Base-by-base conservation (phyloP, 805 yeast genomes). In the Candida rishiriensis region DNA sequence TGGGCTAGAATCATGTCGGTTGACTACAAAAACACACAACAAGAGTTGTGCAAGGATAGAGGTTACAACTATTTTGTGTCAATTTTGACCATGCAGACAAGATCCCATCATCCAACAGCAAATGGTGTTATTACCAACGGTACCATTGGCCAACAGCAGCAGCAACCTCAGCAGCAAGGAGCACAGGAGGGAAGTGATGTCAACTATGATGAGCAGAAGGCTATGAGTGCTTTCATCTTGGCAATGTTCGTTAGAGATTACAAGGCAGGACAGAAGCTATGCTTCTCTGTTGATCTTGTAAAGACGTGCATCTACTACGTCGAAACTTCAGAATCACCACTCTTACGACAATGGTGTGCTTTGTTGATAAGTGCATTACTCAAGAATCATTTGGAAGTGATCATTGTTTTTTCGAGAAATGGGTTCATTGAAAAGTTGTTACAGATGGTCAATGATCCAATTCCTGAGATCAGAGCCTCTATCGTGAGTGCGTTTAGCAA, bases 1-100 rank as follows among this genome's bases (percentile, higher is more conserved):
- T 93, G 99, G 99, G 96, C 98, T 0, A 74, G 98, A 52, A 88
- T 93, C 17, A 88, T 93, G 93, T 90, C 97, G 3, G 95, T 93
- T 18, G 98, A 91, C 64, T 84, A 85, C 61, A 77, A 79, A 51
- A 84, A 85, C 56, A 88, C 96, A 3, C 99, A 93, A 62, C 89
- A 84, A 50, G 99, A 93, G 58, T 73, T 93, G 29, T 78, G 93
- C 51, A 90, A 90, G 55, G 98, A 91, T 58, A 85, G 84, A 57
- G 96, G 97, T 0, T 90, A 81, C 63, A 80, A 82, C 55, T 91
- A 93, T 62, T 93, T 93, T 61, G 79, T 88, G 36, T 79, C 83
- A 47, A 88, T 91, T 58, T 68, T 93, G 37, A 81, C 83, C 44
- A 65, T 71, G 43, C 68, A 57, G 34, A 53, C 57, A 8, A 38